A percentile compares a stretch with the other conserved stretches of the same genome.
These are phyloP conservation scores for Cladosporium austrohemisphaericum DNA, from an alignment of 2,329 filamentous ascomycete species.

Conservation along the genomic window DNA sequence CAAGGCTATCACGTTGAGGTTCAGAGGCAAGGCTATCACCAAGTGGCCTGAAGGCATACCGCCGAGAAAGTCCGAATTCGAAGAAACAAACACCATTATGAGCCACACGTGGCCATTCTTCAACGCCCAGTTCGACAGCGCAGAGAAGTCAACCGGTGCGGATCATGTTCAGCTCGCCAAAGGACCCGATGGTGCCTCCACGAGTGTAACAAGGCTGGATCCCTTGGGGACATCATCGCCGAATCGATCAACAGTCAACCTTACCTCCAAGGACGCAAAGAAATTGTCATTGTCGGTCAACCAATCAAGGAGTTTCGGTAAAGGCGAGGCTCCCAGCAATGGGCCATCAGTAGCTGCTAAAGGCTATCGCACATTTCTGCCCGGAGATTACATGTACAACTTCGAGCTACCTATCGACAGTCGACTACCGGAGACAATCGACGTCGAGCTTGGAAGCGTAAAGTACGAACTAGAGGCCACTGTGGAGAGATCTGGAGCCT, in stretches of 20 bases:
- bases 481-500: conserved; percentile 81
- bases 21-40: conserved; percentile 79
- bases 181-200: conserved; percentile 32
- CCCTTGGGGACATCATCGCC: conserved; percentile 29
- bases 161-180: conserved; percentile 59
- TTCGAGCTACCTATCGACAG: conserved; percentile 83
- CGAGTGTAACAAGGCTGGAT: conserved; percentile 33
- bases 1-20: conserved; percentile 82
- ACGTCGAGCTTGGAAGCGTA: conserved; percentile 79
- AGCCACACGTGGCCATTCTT: conserved; percentile 91
- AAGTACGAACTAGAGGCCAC: conserved; percentile 84
- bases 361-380: conserved; percentile 81
- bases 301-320: conserved; percentile 80
- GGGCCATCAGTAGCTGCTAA: conserved; percentile 63
- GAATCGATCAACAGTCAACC: conserved; percentile 42
- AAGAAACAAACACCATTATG: conserved; percentile 79
- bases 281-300: conserved; percentile 74
- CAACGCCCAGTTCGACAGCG: conserved; percentile 65
- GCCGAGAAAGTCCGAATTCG: conserved; percentile 75
- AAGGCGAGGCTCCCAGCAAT: conserved; percentile 61
- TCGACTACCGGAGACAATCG: conserved; percentile 75
- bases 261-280: conserved; percentile 53
- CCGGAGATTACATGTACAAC: conserved; percentile 68
- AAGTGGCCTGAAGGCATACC: conserved; percentile 97
- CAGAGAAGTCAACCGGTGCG: conserved; percentile 59